phyloP scores from a whole-genome alignment of 352 stramenopile genomes.

The Pythium biforme region DNA sequence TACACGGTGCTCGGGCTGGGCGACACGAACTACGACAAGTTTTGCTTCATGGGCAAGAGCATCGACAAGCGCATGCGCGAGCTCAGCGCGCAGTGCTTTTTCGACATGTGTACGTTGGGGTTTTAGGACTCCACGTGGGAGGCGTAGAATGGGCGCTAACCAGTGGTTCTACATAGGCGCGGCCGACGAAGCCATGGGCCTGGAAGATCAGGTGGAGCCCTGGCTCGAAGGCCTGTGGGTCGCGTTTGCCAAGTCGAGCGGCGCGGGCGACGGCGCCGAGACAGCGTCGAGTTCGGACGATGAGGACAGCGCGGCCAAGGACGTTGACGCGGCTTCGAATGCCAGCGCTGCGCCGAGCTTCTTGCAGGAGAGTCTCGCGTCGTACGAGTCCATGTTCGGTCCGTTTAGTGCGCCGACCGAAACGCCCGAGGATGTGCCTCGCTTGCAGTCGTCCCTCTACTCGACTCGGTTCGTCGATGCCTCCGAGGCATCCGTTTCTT shows the following conservation, averaged over 20 bases:
- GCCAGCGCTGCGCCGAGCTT: background rate
- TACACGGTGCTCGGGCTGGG: conserved; percentile 92
- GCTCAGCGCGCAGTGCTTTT: conserved; percentile 82
- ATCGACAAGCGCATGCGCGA: conserved; percentile 90
- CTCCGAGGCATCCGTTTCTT: background rate
- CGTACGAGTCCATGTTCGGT: conserved; percentile 65
- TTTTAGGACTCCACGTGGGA: background rate
- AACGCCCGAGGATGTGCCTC: conserved; percentile 46
- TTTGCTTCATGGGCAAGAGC: conserved; percentile 90
- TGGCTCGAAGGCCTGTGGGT: conserved; percentile 76
- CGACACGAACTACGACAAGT: conserved; percentile 98
- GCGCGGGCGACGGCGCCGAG: conserved; percentile 17
- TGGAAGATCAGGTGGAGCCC: conserved; percentile 94
- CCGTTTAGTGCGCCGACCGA: conserved; percentile 34
- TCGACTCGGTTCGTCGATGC: conserved; percentile 39
- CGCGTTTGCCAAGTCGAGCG: conserved; percentile 43
- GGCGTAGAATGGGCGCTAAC: background rate
- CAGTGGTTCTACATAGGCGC: conserved; percentile 33
- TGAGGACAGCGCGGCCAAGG: conserved; percentile 8
- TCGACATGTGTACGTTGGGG: conserved; percentile 44
- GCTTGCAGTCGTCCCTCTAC: conserved; percentile 53
- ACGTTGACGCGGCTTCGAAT: background rate
- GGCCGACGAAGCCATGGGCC: conserved; percentile 92
- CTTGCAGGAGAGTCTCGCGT: conserved; percentile 44
- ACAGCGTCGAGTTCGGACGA: conserved; percentile 31